phyloP scores from a whole-genome alignment of 73 alveolate species.

The Durusdinium trenchii region DNA sequence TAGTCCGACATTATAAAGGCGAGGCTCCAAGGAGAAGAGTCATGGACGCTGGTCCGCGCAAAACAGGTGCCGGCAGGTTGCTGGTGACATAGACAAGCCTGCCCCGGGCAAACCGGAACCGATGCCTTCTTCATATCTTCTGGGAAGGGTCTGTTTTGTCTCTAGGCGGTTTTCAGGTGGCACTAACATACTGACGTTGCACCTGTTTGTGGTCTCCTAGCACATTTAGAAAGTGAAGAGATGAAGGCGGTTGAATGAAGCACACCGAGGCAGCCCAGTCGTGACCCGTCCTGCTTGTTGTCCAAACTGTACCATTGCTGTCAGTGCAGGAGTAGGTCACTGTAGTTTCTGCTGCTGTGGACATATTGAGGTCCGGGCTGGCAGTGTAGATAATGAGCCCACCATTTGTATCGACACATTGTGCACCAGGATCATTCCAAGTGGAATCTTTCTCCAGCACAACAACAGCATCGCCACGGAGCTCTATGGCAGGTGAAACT shows the following conservation, averaged over 20 bases:
- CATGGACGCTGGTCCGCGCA: slow-evolving; percentile 47
- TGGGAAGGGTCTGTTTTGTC: too few species aligned
- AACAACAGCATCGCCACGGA: slow-evolving; percentile 44
- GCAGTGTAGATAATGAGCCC: slow-evolving; percentile 40
- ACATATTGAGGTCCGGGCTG: slow-evolving; percentile 16
- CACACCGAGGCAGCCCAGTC: too few species aligned
- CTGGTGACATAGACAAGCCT: slow-evolving; percentile 82
- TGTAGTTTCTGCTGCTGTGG: not conserved
- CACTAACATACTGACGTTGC: too few species aligned
- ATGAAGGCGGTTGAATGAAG: too few species aligned
- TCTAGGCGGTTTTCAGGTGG: too few species aligned
- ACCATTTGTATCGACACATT: slow-evolving; percentile 19
- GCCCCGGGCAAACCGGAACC: not conserved
- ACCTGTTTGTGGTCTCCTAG: too few species aligned
- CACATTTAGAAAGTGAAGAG: too few species aligned
- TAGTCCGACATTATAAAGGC: too few species aligned
- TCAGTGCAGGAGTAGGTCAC: slow-evolving; percentile 75
- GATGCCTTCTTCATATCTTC: too few species aligned
- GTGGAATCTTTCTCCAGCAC: slow-evolving; percentile 46
- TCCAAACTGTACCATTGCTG: not conserved
- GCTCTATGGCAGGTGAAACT: slow-evolving; percentile 73
- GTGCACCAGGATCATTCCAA: slow-evolving; percentile 77
- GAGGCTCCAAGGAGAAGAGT: slow-evolving; percentile 41
- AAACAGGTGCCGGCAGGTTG: slow-evolving; percentile 24
- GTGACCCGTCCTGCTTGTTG: slow-evolving; percentile 66